Percentiles rank a stretch among this genome's conserved stretches.
phyloP scores from a whole-genome alignment of 2,329 filamentous ascomycete species.

The Geoglossum cookeanum region DNA sequence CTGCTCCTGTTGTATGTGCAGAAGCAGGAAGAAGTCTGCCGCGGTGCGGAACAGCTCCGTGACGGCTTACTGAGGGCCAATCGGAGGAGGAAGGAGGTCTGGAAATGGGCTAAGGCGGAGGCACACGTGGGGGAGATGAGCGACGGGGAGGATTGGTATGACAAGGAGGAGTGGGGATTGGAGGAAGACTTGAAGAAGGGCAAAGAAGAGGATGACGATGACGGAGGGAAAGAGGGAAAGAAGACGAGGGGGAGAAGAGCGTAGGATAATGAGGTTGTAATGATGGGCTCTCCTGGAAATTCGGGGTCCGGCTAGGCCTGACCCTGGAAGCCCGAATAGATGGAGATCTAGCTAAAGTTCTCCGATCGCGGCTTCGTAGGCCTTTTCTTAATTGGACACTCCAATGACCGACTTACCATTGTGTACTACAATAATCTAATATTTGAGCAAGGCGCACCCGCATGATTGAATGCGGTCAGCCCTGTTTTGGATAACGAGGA shows the following conservation, averaged over 20 bases:
- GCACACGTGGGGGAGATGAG: constrained; percentile 62
- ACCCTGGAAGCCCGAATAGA: no score
- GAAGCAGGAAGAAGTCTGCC: constrained; percentile 69
- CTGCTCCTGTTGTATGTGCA: constrained; percentile 61
- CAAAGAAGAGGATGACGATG: constrained; percentile 66
- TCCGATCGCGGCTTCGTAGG: no score
- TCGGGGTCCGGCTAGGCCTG: no score
- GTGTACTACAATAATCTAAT: neutral
- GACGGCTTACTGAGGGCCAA: constrained; percentile 55
- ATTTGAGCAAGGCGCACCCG: neutral
- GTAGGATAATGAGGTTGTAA: neutral
- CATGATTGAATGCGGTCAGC: no score
- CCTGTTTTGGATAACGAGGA: neutral
- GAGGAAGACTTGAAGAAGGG: constrained; percentile 62
- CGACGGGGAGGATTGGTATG: constrained; percentile 80
- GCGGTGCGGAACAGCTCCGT: constrained; percentile 47
- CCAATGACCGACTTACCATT: no score
- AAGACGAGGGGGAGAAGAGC: constrained; percentile 3
- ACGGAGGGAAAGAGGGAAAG: constrained; percentile 22
- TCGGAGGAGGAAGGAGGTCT: constrained; percentile 49
- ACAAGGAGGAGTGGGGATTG: constrained; percentile 60
- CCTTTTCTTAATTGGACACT: no score
- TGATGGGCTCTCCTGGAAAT: no score
- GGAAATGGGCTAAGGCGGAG: constrained; percentile 61
- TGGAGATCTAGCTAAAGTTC: no score